These are phyloP conservation scores for Debaryomyces maramus DNA, from an alignment of 805 yeast genomes.

Conservation along the genomic window DNA sequence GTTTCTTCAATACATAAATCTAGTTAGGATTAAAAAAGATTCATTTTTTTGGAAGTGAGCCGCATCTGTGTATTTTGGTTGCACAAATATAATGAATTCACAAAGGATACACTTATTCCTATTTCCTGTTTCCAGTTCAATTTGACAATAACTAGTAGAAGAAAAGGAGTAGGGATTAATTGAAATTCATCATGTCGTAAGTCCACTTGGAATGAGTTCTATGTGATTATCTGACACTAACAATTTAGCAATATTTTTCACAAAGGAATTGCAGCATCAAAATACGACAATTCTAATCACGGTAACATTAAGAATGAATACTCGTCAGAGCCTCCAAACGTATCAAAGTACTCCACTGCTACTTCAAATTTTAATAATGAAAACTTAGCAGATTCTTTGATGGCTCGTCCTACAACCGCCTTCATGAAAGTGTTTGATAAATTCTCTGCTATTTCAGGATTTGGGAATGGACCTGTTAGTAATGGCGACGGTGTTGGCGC, in stretches of 20 bases:
- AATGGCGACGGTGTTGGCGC: slow-evolving; percentile 1
- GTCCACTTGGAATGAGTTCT: too few relatives aligned
- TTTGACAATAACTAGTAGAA: too few relatives aligned
- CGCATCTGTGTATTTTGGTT: not conserved
- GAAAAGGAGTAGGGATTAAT: too few relatives aligned
- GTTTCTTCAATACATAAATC: too few relatives aligned
- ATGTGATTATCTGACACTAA: slow-evolving; percentile 3
- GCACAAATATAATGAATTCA: slow-evolving; percentile 1
- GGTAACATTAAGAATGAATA: not conserved
- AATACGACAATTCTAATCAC: not conserved
- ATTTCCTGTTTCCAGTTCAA: too few relatives aligned
- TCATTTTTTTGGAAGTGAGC: too few relatives aligned
- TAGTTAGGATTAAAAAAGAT: too few relatives aligned
- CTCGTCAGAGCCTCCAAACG: slow-evolving; percentile 6
- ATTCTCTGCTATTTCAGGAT: slow-evolving; percentile 12
- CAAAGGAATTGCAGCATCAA: slow-evolving; percentile 5
- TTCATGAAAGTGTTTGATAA: slow-evolving; percentile 21
- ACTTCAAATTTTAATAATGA: slow-evolving; percentile 11
- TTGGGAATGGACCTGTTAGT: slow-evolving; percentile 5
- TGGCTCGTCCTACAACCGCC: slow-evolving; percentile 24
- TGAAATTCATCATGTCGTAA: too few relatives aligned
- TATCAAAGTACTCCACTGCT: slow-evolving; percentile 10
- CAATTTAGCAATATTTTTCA: slow-evolving; percentile 10
- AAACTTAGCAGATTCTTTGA: slow-evolving; percentile 10
- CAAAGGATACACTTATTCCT: too few relatives aligned